A percentile compares a stretch with the other conserved stretches of the same genome.
Evolutionary conservation across 1,139 yeast genomes (phyloP).

Genomic region (Lodderomyces jiufengensis): DNA sequence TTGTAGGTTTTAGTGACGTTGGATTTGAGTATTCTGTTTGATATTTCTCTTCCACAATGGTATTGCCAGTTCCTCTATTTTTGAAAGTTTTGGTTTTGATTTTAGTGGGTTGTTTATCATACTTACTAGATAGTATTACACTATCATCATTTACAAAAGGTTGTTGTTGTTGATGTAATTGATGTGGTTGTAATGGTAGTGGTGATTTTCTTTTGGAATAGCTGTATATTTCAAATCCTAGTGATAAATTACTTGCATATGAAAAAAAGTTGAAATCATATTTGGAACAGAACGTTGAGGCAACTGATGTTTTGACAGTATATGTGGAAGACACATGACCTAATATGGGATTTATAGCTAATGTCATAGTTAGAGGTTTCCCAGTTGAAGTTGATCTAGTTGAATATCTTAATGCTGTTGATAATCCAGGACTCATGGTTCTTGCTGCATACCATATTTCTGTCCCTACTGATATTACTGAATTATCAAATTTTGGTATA

Average conservation of each 20-base stretch:
- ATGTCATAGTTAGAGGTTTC: slow-evolving; percentile 83
- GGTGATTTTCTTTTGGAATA: slow-evolving; percentile 20
- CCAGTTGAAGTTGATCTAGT: slow-evolving; percentile 86
- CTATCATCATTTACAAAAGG: too few species aligned
- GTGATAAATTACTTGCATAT: slow-evolving; percentile 78
- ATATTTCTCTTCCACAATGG: not conserved
- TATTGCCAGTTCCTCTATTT: too few species aligned
- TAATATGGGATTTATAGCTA: slow-evolving; percentile 83
- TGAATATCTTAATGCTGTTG: slow-evolving; percentile 80
- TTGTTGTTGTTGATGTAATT: too few species aligned
- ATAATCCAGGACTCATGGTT: slow-evolving; percentile 80
- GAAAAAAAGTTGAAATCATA: slow-evolving; percentile 91
- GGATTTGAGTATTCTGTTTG: not conserved
- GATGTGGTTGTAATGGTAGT: not conserved
- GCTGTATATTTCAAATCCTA: slow-evolving; percentile 84
- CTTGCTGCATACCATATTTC: slow-evolving; percentile 88
- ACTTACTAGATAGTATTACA: too few species aligned
- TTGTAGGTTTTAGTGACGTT: too few species aligned
- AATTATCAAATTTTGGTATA: slow-evolving; percentile 42
- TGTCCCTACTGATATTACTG: slow-evolving; percentile 68
- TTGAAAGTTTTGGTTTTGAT: too few species aligned
- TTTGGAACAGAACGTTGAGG: slow-evolving; percentile 76
- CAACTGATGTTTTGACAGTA: slow-evolving; percentile 74
- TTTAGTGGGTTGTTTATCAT: too few species aligned
- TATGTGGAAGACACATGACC: slow-evolving; percentile 91